phyloP scores from a whole-genome alignment of 176 grass and related monocot species.

The Musa beccarii region DNA sequence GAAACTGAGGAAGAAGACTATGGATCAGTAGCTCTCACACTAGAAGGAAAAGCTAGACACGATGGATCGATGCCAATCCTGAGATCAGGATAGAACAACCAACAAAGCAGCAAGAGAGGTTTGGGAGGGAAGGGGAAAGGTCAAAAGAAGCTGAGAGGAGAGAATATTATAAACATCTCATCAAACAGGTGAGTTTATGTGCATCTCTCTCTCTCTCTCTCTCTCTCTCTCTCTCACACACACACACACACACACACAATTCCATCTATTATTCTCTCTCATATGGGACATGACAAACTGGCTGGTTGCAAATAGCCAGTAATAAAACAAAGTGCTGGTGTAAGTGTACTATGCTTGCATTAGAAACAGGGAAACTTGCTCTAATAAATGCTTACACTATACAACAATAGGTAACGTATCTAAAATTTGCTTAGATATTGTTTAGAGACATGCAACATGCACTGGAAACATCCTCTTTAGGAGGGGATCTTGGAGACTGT shows the following conservation, averaged over 20 bases:
- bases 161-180: background rate
- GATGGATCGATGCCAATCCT: no score
- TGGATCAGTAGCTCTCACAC: background rate
- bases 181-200: conserved; percentile 4
- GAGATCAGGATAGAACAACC: background rate
- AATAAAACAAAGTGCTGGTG: no score
- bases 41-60: background rate
- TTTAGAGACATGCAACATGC: background rate
- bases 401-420: background rate
- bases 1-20: background rate
- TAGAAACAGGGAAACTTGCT: background rate
- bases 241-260: background rate
- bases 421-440: background rate
- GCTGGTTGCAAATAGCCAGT: no score
- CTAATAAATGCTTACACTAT: background rate
- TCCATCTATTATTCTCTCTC: no score
- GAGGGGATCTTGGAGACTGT: conserved; percentile 1
- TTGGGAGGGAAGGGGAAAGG: background rate
- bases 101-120: background rate
- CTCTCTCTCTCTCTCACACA: background rate
- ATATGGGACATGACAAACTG: no score
- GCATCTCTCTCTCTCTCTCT: background rate
- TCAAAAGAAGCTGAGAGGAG: background rate
- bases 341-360: no score
- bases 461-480: background rate